Conservation (phyloP, 495 filamentous ascomycete genomes). For the Oidiodendron maius region DNA sequence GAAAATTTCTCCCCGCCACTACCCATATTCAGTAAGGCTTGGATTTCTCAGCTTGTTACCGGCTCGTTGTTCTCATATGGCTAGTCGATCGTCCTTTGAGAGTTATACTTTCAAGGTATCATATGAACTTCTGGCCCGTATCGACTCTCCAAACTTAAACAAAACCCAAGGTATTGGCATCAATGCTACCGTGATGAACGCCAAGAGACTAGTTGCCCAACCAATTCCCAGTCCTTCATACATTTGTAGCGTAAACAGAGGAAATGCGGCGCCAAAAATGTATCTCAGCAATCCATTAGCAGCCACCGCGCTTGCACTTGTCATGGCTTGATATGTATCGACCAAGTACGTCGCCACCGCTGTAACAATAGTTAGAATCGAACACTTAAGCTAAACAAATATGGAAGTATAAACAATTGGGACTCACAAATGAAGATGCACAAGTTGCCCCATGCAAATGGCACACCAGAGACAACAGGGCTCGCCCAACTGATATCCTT, state of each 20-base stretch:
- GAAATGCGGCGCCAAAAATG: constrained; percentile 54
- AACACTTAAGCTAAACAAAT: constrained; percentile 19
- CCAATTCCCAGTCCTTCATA: constrained; percentile 48
- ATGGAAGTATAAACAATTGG: background rate
- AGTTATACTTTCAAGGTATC: constrained; percentile 23
- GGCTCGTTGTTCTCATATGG: no score
- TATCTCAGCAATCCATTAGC: constrained; percentile 64
- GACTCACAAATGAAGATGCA: constrained; percentile 41
- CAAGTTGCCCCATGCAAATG: constrained; percentile 65
- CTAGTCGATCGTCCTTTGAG: no score
- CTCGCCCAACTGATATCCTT: constrained; percentile 34
- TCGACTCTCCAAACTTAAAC: constrained; percentile 40
- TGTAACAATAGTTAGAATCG: no score
- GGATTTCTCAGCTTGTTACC: no score
- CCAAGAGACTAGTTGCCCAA: constrained; percentile 56
- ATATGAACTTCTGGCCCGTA: constrained; percentile 41
- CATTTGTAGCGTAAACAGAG: constrained; percentile 58
- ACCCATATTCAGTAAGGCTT: no score
- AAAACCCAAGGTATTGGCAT: constrained; percentile 54
- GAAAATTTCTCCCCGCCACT: no score
- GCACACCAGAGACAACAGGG: constrained; percentile 45
- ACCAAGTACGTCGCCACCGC: constrained; percentile 44
- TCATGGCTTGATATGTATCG: constrained; percentile 52
- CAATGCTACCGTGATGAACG: constrained; percentile 50
- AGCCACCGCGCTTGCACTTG: constrained; percentile 54